Percentiles rank a stretch among this genome's conserved stretches.
Evolutionary conservation across 805 yeast genomes (phyloP).

Genomic region (Blastobotrys mokoenaii): DNA sequence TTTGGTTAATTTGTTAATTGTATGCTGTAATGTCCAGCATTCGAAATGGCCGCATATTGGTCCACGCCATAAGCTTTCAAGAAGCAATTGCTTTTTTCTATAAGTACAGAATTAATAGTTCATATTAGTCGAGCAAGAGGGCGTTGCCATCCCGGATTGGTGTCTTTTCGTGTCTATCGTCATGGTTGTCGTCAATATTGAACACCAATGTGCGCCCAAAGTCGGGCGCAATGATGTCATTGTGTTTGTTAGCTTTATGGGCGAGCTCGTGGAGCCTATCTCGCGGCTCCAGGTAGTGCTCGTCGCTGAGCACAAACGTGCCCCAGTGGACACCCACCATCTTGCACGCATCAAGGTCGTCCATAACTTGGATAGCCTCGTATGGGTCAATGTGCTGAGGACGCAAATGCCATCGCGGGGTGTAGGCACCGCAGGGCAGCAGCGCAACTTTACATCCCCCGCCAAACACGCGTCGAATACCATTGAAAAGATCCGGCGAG

Average conservation of each 20-base stretch:
- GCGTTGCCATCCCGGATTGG: constrained; percentile 27
- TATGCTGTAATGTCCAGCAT: no score
- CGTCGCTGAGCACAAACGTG: constrained; percentile 82
- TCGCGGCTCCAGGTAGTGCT: constrained; percentile 80
- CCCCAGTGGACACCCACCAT: constrained; percentile 96
- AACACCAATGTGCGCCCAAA: constrained; percentile 65
- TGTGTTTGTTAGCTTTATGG: constrained; percentile 26
- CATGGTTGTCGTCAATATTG: constrained; percentile 22
- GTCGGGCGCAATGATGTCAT: constrained; percentile 53
- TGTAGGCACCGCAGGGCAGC: constrained; percentile 90
- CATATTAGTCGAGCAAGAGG: constrained; percentile 23
- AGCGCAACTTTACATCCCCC: constrained; percentile 52
- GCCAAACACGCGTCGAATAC: constrained; percentile 60
- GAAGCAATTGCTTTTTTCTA: neutral
- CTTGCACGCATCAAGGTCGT: constrained; percentile 49
- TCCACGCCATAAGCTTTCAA: no score
- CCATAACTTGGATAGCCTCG: constrained; percentile 63
- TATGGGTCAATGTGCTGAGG: constrained; percentile 82
- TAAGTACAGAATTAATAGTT: no score
- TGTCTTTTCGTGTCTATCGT: constrained; percentile 12
- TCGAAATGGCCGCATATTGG: no score
- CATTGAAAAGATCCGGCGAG: constrained; percentile 57
- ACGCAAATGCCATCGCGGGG: constrained; percentile 89
- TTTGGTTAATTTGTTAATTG: no score
- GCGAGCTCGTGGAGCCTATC: constrained; percentile 46